Evolutionary conservation across 371 early-diverging fungal species (phyloP).

Genomic region (Mucor velutinosus): DNA sequence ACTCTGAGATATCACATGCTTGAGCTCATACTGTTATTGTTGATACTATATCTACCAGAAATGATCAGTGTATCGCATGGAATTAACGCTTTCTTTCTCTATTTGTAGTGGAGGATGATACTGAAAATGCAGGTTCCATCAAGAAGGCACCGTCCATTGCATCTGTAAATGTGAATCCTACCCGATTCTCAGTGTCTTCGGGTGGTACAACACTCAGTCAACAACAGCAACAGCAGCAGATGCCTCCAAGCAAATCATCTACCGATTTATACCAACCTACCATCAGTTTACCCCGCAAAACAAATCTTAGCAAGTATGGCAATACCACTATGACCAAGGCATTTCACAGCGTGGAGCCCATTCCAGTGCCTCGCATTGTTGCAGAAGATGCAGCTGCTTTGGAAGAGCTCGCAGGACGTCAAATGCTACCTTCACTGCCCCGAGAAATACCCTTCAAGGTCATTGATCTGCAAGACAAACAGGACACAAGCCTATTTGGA

Average conservation of each 20-base stretch:
- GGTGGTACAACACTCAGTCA: neutral
- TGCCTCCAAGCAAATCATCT: neutral
- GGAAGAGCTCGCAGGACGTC: constrained; percentile 34
- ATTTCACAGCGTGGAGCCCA: constrained; percentile 33
- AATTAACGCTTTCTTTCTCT: neutral
- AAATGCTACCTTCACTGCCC: constrained; percentile 38
- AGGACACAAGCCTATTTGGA: constrained; percentile 40
- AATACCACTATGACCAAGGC: constrained; percentile 29
- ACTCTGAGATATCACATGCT: neutral
- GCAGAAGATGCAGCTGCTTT: constrained; percentile 2
- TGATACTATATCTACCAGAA: neutral
- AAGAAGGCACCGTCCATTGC: constrained; percentile 29
- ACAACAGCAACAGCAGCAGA: neutral
- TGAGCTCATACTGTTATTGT: neutral
- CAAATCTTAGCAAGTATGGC: constrained; percentile 24
- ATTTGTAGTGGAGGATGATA: constrained; percentile 2
- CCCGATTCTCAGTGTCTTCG: constrained; percentile 19
- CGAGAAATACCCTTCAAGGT: constrained; percentile 34
- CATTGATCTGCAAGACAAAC: constrained; percentile 24
- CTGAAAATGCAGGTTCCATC: neutral
- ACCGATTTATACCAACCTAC: neutral
- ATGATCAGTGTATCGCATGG: neutral
- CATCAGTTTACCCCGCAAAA: neutral
- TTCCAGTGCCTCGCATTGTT: constrained; percentile 20
- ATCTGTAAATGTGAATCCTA: constrained; percentile 16